These are phyloP conservation scores for Teratosphaeria gauchensis DNA, from an alignment of 2,329 filamentous ascomycete species.

Conservation along the genomic window DNA sequence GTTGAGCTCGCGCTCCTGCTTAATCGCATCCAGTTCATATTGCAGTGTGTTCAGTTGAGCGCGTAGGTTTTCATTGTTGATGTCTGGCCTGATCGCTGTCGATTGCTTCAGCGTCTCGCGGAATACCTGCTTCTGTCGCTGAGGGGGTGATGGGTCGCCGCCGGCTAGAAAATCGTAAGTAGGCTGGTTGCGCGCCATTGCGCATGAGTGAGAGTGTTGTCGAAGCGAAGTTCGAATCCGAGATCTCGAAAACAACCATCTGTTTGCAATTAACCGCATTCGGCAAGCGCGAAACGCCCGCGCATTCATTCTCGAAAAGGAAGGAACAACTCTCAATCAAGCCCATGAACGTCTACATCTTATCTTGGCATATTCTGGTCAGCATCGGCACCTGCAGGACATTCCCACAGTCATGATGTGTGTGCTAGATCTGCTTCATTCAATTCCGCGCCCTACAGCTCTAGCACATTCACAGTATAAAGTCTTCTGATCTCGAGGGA, in stretches of 20 bases:
- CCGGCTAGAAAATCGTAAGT: conserved; percentile 42
- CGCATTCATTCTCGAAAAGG: not conserved
- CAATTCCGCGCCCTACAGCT: no score
- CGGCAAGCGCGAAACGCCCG: not conserved
- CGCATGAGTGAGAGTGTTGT: not conserved
- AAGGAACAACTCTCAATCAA: not conserved
- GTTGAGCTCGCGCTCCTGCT: conserved; percentile 77
- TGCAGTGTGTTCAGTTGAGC: conserved; percentile 79
- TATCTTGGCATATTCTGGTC: not conserved
- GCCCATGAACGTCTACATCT: not conserved
- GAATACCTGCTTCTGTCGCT: conserved; percentile 24
- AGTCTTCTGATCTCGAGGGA: no score
- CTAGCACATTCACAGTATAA: no score
- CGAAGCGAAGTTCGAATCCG: not conserved
- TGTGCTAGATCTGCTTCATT: no score
- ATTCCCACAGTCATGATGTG: no score
- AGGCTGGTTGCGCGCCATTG: conserved; percentile 30
- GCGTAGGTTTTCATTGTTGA: conserved; percentile 65
- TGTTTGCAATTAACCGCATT: not conserved
- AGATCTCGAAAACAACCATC: not conserved
- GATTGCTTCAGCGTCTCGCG: conserved; percentile 38
- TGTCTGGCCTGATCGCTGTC: conserved; percentile 25
- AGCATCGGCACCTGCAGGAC: not conserved
- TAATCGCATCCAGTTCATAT: conserved; percentile 78
- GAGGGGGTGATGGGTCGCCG: conserved; percentile 21